A percentile compares a stretch with the other conserved stretches of the same genome.
These are phyloP conservation scores for Musa troglodytarum DNA, from an alignment of 176 grass and related monocot genomes.

Conservation along the genomic window DNA sequence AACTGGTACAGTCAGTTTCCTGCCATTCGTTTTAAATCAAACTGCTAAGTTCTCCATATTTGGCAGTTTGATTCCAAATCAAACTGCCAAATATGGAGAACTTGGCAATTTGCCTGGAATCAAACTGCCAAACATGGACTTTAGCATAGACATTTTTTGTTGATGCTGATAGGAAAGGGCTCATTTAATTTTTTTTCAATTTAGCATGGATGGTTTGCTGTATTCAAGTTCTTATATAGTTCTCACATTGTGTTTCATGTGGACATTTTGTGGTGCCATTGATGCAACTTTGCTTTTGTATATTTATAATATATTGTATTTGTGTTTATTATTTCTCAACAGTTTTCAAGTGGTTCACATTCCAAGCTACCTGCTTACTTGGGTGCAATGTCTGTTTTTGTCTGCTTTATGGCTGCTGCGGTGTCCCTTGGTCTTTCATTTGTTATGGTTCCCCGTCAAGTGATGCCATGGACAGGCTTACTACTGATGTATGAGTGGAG, in stretches of 20 bases:
- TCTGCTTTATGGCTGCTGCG: constrained; percentile 42
- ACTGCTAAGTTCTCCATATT: too few relatives aligned
- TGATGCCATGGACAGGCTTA: constrained; percentile 83
- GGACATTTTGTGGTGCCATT: constrained; percentile 1
- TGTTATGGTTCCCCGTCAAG: constrained; percentile 52
- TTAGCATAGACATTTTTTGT: not conserved
- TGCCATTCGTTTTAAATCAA: too few relatives aligned
- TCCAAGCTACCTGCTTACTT: constrained; percentile 63
- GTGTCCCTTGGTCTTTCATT: constrained; percentile 68
- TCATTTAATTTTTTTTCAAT: not conserved
- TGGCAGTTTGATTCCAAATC: not conserved
- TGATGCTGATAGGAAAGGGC: not conserved
- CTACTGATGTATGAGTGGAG: constrained; percentile 73
- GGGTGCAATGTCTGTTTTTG: constrained; percentile 40
- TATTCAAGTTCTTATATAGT: too few relatives aligned
- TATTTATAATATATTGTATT: constrained; percentile 17
- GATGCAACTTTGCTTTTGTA: not conserved
- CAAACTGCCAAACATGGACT: too few relatives aligned
- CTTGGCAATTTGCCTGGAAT: too few relatives aligned
- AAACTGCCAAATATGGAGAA: not conserved
- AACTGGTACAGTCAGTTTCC: too few relatives aligned
- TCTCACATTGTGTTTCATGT: not conserved
- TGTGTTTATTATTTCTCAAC: constrained; percentile 16
- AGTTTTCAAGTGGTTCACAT: constrained; percentile 47
- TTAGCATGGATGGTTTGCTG: too few relatives aligned